Percentiles rank a stretch among this genome's conserved stretches.
These are phyloP conservation scores for Ceratocystis albifundus DNA, from an alignment of 2,329 filamentous ascomycete genomes.

Conservation along the genomic window DNA sequence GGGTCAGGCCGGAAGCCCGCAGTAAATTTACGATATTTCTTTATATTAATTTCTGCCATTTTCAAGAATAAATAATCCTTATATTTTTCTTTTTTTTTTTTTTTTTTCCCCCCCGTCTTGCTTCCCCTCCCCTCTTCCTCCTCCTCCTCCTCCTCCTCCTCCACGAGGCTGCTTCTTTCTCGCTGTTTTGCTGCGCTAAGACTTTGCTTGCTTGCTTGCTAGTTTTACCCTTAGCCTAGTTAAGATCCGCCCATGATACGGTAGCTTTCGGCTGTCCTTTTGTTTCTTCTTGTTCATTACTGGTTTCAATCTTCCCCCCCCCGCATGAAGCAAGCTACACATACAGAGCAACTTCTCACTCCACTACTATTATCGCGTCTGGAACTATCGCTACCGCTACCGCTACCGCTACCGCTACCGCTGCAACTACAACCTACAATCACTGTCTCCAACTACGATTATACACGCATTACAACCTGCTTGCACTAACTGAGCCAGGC, in stretches of 20 bases:
- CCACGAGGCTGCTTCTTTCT: background rate
- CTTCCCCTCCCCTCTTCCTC: background rate
- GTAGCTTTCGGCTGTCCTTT: conserved; percentile 1
- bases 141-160: background rate
- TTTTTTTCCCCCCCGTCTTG: too few relatives aligned
- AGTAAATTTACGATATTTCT: background rate
- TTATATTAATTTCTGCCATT: background rate
- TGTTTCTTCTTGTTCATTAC: background rate
- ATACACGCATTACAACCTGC: background rate
- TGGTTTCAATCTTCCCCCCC: background rate
- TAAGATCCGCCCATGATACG: conserved; percentile 2
- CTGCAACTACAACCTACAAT: too few relatives aligned
- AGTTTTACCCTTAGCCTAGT: background rate
- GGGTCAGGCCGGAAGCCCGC: background rate
- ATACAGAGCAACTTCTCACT: too few relatives aligned
- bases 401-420: background rate
- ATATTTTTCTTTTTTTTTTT: background rate
- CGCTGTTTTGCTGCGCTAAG: conserved; percentile 1
- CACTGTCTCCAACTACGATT: too few relatives aligned
- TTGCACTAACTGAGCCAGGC: background rate
- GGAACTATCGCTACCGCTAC: background rate
- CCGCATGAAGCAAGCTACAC: conserved; percentile 7
- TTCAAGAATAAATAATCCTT: background rate
- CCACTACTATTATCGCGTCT: background rate
- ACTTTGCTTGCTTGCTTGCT: conserved; percentile 5